A percentile compares a stretch with the other conserved stretches of the same genome.
Conservation (phyloP, 2,329 filamentous ascomycete species). For the Pseudogymnoascus sp. region DNA sequence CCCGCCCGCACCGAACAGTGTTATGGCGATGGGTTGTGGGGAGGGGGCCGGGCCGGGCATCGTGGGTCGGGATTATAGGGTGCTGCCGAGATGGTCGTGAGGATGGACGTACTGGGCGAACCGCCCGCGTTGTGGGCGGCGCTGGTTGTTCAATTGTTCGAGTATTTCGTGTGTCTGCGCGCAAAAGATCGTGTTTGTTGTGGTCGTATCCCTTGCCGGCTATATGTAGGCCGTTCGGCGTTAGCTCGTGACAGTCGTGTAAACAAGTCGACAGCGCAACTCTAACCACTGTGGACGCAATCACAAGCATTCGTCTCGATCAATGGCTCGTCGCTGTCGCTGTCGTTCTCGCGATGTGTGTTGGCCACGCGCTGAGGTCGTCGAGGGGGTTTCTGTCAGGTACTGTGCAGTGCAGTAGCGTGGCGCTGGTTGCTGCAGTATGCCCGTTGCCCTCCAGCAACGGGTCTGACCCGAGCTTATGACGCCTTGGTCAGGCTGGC, state of each 20-base stretch:
- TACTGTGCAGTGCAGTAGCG: constrained; percentile 3
- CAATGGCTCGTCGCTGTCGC: not conserved
- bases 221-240: not conserved
- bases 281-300: not conserved
- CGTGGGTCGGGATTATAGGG: not conserved
- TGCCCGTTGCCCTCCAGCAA: too few species aligned
- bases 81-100: not conserved
- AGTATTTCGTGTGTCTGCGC: not conserved
- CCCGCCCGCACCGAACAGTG: constrained; percentile 78
- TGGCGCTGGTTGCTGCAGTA: not conserved
- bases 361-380: not conserved
- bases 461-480: too few species aligned
- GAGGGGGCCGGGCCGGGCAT: constrained; percentile 3
- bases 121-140: constrained; percentile 2
- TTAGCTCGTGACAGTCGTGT: not conserved
- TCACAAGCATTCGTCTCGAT: not conserved
- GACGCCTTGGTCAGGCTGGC: not conserved
- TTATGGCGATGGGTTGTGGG: constrained; percentile 50
- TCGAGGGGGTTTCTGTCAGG: not conserved
- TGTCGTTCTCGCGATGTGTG: not conserved
- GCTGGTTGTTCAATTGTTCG: not conserved
- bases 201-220: not conserved
- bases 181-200: not conserved
- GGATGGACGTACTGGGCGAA: not conserved
- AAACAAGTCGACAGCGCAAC: not conserved